These are phyloP conservation scores for Tripterygium wilfordii DNA, from an alignment of 177 flowering plant species.

Conservation along the genomic window DNA sequence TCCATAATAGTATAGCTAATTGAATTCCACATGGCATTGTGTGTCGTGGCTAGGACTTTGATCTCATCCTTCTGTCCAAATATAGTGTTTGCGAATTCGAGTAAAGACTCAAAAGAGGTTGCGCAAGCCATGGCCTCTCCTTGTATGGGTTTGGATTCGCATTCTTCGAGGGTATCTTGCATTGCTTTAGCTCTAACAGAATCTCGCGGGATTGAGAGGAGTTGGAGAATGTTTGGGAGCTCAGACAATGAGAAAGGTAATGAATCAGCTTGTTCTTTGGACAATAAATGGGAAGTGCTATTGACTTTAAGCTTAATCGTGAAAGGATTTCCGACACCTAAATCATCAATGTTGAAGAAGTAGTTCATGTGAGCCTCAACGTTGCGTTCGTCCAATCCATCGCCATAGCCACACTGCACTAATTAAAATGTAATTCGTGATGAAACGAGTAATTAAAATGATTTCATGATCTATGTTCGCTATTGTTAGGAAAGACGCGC, in stretches of 20 bases:
- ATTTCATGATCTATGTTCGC: too few relatives aligned
- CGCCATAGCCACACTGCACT: too few relatives aligned
- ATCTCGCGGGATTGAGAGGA: slow-evolving; percentile 24
- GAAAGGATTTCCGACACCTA: too few relatives aligned
- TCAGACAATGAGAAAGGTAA: too few relatives aligned
- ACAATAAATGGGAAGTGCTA: slow-evolving; percentile 24
- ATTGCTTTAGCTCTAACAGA: slow-evolving; percentile 39
- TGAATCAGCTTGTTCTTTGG: slow-evolving; percentile 27
- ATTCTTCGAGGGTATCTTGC: slow-evolving; percentile 26
- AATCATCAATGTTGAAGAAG: too few relatives aligned
- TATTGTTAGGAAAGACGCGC: too few relatives aligned
- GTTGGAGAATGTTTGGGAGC: slow-evolving; percentile 23
- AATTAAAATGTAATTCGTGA: too few relatives aligned
- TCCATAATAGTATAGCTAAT: slow-evolving; percentile 25
- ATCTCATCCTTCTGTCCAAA: slow-evolving; percentile 17
- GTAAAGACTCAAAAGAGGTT: slow-evolving; percentile 46
- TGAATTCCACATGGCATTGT: slow-evolving; percentile 9
- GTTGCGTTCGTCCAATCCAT: too few relatives aligned
- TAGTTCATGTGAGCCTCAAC: too few relatives aligned
- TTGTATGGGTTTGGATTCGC: slow-evolving; percentile 21
- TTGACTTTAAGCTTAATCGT: too few relatives aligned
- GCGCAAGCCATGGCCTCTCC: slow-evolving; percentile 46
- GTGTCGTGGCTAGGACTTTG: slow-evolving; percentile 20
- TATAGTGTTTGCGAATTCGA: slow-evolving; percentile 20
- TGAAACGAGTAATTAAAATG: too few relatives aligned